Base-by-base conservation (phyloP, 106 monocot genomes). In the Cymbidium sinense region DNA sequence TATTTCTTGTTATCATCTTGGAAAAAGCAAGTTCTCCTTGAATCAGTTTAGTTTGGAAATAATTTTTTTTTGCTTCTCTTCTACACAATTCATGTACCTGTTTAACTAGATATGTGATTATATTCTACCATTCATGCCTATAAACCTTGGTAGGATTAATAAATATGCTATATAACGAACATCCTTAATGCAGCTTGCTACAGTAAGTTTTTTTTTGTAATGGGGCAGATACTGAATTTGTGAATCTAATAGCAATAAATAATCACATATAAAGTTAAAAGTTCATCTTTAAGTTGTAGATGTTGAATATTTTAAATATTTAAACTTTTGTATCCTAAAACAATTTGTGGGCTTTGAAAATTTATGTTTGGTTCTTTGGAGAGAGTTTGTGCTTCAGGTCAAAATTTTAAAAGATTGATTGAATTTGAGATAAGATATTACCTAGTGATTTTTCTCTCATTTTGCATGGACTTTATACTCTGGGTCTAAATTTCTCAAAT, bases 1-100 rank as follows among this genome's bases (percentile, higher is more conserved):
- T 62, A 9, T 64, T 44, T 3, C 74, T 79, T 34, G 19, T 5
- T 79, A 17, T 44, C 33, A 70, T 81, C 36, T 76, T 25, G 11
- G 0, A 75, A n/a, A 64, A 62, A 77, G 62, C 64, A 37, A 64
- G 12, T 61, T 15, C 1, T 62, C 19, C 0, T 15, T 64, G 25
- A 54, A 54, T 20, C 17, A 64, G 7, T 37, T 77, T 35, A 77
- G 23, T 33, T 28, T 37, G 21, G 17, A 43, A 18, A 74, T 28
- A 25, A 44, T 44, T 11, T 44, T 74, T 15, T 47, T 8, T 1
- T 25, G 41, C 28, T 43, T 47, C 15, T 43, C 17, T n/a, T 71
- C 36, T 35, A 4, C 34, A 71, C 19, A 34, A 19, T 20, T 36
- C 4, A 31, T 71, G 37, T 37, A 37, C 30, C 35, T 71, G 21